A percentile compares a stretch with the other conserved stretches of the same genome.
These are phyloP conservation scores for Aphanomyces astaci DNA, from an alignment of 352 stramenopile species.

Conservation along the genomic window DNA sequence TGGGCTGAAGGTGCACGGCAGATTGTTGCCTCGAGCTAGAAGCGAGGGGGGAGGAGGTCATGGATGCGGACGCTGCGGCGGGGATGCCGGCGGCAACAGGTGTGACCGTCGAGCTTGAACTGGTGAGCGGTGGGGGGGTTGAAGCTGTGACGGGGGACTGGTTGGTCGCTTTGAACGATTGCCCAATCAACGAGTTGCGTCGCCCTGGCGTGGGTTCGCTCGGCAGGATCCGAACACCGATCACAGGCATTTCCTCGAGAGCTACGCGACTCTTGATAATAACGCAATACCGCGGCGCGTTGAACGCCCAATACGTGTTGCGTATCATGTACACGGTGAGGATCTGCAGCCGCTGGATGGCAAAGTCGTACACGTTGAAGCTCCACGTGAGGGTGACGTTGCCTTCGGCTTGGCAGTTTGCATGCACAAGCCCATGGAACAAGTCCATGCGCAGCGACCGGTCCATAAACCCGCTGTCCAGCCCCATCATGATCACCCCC, in stretches of 20 bases:
- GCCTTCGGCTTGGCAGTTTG: neutral
- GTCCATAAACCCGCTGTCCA: neutral
- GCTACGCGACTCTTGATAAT: conserved; percentile 23
- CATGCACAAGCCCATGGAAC: conserved; percentile 6
- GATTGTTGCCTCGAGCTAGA: neutral
- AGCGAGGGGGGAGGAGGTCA: neutral
- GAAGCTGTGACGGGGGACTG: neutral
- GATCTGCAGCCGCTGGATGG: conserved; percentile 21
- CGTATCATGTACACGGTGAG: conserved; percentile 21
- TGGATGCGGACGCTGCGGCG: neutral
- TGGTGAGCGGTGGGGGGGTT: neutral
- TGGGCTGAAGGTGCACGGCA: neutral
- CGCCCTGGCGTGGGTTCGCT: neutral
- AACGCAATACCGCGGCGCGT: conserved; percentile 20
- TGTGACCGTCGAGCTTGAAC: neutral
- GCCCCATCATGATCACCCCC: conserved; percentile 1
- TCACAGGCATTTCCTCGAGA: conserved; percentile 18
- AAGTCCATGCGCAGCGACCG: neutral
- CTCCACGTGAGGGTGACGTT: conserved; percentile 14
- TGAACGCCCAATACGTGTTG: conserved; percentile 24
- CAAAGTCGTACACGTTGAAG: conserved; percentile 24
- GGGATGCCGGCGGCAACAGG: neutral
- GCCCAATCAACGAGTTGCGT: conserved; percentile 2
- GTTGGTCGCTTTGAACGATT: neutral
- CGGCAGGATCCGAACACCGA: conserved; percentile 1